A percentile compares a stretch with the other conserved stretches of the same genome.
Conservation (phyloP, 1,284 basidiomycete species). For the Ustilago xerochloae region DNA sequence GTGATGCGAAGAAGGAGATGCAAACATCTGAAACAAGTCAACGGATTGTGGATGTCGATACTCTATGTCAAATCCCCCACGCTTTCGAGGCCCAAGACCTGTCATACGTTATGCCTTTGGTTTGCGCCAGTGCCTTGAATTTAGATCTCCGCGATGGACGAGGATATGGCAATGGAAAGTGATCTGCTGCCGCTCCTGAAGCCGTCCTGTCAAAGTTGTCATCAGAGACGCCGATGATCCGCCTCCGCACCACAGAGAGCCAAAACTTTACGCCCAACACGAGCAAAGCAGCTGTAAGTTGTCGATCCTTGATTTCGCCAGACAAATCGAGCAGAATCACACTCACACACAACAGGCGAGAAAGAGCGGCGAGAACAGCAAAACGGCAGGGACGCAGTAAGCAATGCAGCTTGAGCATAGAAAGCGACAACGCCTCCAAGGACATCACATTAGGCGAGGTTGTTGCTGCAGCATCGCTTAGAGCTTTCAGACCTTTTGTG, state of each 20-base stretch:
- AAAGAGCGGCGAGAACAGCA: neutral
- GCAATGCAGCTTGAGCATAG: neutral
- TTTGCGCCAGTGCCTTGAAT: conserved; percentile 7
- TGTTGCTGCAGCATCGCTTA: conserved; percentile 3
- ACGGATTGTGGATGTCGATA: conserved; percentile 6
- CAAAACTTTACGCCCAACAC: neutral
- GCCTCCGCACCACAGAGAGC: neutral
- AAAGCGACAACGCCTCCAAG: neutral
- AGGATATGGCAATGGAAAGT: neutral
- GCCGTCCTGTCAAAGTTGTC: neutral
- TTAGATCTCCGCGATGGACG: conserved; percentile 11
- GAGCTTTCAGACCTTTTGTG: neutral
- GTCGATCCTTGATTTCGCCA: neutral
- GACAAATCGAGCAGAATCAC: neutral
- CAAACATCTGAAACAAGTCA: conserved; percentile 6
- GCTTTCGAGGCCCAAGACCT: too few relatives aligned
- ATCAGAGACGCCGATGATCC: neutral
- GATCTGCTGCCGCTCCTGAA: neutral
- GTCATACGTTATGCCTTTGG: too few relatives aligned
- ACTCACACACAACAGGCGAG: neutral
- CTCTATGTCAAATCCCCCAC: too few relatives aligned
- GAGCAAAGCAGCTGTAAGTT: neutral
- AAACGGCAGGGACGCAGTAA: neutral
- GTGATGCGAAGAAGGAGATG: neutral
- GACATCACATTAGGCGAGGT: conserved; percentile 1